Evolutionary conservation across 2,329 filamentous ascomycete genomes (phyloP).

Genomic region (Fusarium agapanthi): DNA sequence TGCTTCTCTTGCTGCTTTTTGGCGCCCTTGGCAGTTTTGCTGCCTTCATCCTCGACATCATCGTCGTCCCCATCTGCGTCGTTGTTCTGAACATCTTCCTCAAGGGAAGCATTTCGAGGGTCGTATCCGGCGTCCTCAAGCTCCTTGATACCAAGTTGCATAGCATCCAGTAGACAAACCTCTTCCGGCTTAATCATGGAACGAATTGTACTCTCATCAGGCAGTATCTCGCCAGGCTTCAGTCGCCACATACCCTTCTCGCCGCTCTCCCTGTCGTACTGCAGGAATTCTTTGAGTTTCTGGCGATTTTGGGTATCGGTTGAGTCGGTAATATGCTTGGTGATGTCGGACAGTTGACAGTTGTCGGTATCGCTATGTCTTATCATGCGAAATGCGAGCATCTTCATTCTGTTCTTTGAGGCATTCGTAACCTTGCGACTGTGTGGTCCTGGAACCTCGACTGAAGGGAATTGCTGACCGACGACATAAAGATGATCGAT

Average conservation of each 20-base stretch:
- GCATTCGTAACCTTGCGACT: conserved; percentile 95
- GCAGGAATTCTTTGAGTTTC: conserved; percentile 95
- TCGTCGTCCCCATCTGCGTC: conserved; percentile 69
- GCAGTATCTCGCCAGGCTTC: conserved; percentile 74
- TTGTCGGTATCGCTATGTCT: conserved; percentile 75
- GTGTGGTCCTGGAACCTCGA: conserved; percentile 92
- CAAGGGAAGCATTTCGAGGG: conserved; percentile 65
- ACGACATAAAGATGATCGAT: conserved; percentile 92
- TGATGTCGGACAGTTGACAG: conserved; percentile 83
- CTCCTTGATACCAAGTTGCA: conserved; percentile 94
- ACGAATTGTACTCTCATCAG: conserved; percentile 82
- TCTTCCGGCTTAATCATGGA: conserved; percentile 95
- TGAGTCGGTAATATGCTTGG: conserved; percentile 89
- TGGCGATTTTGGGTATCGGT: conserved; percentile 95
- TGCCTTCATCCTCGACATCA: conserved; percentile 55
- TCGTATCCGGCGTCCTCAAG: conserved; percentile 91
- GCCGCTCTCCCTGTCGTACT: conserved; percentile 79
- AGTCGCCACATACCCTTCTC: conserved; percentile 85
- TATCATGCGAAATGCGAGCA: conserved; percentile 91
- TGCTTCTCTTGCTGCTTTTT: conserved; percentile 59
- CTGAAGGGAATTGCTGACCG: conserved; percentile 90
- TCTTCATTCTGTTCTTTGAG: conserved; percentile 96
- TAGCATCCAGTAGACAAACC: conserved; percentile 91
- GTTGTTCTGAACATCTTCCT: conserved; percentile 71
- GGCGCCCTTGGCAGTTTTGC: conserved; percentile 49